Evolutionary conservation across 176 grass and related monocot species (phyloP).

Genomic region (Oryza coarctata): DNA sequence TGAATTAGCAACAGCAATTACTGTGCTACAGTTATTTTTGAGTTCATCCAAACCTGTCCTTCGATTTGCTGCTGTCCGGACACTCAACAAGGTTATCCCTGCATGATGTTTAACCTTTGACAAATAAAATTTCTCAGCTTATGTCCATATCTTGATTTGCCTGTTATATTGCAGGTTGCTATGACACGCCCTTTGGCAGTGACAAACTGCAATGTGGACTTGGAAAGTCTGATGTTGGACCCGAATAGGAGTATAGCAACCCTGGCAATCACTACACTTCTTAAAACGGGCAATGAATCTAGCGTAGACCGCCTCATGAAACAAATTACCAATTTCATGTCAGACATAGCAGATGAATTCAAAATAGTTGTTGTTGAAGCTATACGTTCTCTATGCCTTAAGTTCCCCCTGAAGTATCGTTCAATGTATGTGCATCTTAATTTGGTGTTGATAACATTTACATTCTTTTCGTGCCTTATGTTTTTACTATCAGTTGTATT

Average conservation of each 20-base stretch:
- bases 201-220: slow-evolving; percentile 87
- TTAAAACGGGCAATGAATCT: slow-evolving; percentile 98
- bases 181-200: slow-evolving; percentile 86
- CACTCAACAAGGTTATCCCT: slow-evolving; percentile 82
- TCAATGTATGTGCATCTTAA: slow-evolving; percentile 63
- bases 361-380: slow-evolving; percentile 98
- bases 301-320: slow-evolving; percentile 95
- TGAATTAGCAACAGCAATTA: slow-evolving; percentile 80
- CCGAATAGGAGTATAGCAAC: slow-evolving; percentile 98
- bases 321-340: slow-evolving; percentile 96
- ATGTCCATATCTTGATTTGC: slow-evolving; percentile 32
- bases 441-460: slow-evolving; percentile 5
- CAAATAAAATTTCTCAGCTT: not conserved
- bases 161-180: slow-evolving; percentile 58
- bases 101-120: slow-evolving; percentile 6
- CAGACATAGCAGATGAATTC: slow-evolving; percentile 98
- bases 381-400: slow-evolving; percentile 86
- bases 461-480: not conserved
- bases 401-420: slow-evolving; percentile 95
- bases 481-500: slow-evolving; percentile 6
- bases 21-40: slow-evolving; percentile 76
- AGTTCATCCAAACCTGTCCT: slow-evolving; percentile 85
- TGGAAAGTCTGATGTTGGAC: slow-evolving; percentile 88
- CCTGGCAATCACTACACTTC: slow-evolving; percentile 90
- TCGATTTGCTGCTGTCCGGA: slow-evolving; percentile 94